Conservation (phyloP, 164 flowering plant species). For the Tinospora cordifolia region DNA sequence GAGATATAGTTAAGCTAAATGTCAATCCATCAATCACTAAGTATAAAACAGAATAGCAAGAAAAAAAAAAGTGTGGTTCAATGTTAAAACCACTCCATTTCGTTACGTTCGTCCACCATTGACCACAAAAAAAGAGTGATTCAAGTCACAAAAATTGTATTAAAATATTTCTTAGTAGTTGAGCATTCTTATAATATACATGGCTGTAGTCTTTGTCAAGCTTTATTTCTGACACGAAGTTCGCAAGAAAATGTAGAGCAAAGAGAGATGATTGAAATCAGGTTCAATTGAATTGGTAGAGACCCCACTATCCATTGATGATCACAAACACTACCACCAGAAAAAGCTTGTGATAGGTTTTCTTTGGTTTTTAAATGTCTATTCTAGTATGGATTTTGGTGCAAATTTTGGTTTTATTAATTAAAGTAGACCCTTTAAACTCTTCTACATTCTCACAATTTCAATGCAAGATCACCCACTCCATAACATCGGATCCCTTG, state of each 20-base stretch:
- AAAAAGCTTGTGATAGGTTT: neutral
- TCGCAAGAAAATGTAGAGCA: neutral
- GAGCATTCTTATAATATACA: neutral
- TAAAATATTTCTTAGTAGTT: neutral
- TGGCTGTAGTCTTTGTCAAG: neutral
- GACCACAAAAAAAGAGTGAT: too few species aligned
- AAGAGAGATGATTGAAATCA: neutral
- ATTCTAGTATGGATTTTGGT: conserved; percentile 1
- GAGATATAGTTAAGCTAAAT: neutral
- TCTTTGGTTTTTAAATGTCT: neutral
- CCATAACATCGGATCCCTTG: neutral
- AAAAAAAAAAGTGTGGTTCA: neutral
- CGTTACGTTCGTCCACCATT: neutral
- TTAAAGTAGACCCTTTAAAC: neutral
- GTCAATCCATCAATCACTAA: neutral
- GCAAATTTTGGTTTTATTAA: neutral
- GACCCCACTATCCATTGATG: conserved; percentile 3
- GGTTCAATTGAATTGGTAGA: neutral
- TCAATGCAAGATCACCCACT: conserved; percentile 2
- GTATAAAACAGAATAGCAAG: neutral
- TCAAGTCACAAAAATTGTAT: neutral
- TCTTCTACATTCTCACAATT: neutral
- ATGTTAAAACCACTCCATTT: neutral
- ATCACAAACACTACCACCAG: neutral
- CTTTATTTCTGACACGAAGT: neutral